phyloP scores from a whole-genome alignment of 345 rosid genomes.

The Populus nigra region DNA sequence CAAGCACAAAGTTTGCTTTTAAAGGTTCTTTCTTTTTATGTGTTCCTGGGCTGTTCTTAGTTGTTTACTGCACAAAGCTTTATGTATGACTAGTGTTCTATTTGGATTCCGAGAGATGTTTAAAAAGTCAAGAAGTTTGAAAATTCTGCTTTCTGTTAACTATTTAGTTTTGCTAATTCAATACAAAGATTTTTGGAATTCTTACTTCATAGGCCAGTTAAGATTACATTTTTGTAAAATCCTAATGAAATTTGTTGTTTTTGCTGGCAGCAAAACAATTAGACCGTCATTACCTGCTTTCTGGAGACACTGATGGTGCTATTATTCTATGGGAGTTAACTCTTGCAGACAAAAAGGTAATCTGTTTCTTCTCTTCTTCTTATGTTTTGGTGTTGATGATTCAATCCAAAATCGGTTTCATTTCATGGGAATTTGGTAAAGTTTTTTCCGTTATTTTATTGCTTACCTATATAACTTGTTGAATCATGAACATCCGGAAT shows the following conservation, averaged over 20 bases:
- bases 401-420: too few species aligned
- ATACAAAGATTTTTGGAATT: neutral
- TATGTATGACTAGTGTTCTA: neutral
- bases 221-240: neutral
- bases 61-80: too few species aligned
- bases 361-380: neutral
- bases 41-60: too few species aligned
- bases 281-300: conserved; percentile 63
- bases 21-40: conserved; percentile 43
- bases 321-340: conserved; percentile 77
- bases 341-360: conserved; percentile 52
- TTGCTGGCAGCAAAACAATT: conserved; percentile 50
- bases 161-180: neutral
- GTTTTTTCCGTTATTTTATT: neutral
- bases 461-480: neutral
- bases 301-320: conserved; percentile 79
- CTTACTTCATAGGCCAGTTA: neutral
- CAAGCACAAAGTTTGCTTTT: conserved; percentile 65
- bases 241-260: neutral
- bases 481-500: neutral
- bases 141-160: neutral
- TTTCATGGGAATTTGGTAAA: too few species aligned
- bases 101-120: neutral
- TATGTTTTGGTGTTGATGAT: too few species aligned
- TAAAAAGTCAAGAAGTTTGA: neutral